A percentile compares a stretch with the other conserved stretches of the same genome.
These are phyloP conservation scores for Schizonepeta tenuifolia DNA, from an alignment of 257 asterid genomes.

Conservation along the genomic window DNA sequence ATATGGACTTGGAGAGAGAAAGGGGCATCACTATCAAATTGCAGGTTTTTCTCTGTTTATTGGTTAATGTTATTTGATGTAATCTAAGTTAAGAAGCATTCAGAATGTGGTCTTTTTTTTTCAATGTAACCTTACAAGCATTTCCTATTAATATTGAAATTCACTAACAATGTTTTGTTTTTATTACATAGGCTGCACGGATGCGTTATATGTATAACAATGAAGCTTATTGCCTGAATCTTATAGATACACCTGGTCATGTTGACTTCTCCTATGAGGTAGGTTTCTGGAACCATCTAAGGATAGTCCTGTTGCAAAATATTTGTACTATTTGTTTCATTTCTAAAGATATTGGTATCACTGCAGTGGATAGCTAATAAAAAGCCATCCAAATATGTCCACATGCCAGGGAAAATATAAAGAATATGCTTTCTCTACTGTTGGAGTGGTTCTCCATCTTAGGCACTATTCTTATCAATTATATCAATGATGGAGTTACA, in stretches of 20 bases:
- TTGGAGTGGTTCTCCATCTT: conserved; percentile 20
- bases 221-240: conserved; percentile 91
- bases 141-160: conserved; percentile 14
- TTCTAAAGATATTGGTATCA: neutral
- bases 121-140: neutral
- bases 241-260: conserved; percentile 98
- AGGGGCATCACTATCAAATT: conserved; percentile 98
- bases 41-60: conserved; percentile 59
- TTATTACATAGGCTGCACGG: conserved; percentile 76
- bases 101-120: conserved; percentile 5
- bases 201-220: conserved; percentile 77
- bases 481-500: neutral
- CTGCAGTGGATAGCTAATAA: conserved; percentile 19
- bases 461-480: conserved; percentile 16
- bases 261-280: conserved; percentile 99
- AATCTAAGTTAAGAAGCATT: conserved; percentile 16
- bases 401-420: conserved; percentile 5
- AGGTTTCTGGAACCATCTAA: conserved; percentile 33
- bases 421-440: conserved; percentile 8
- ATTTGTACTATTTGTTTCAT: neutral
- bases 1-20: conserved; percentile 99
- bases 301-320: neutral
- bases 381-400: conserved; percentile 7
- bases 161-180: conserved; percentile 26
- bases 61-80: conserved; percentile 7